Evolutionary conservation across 2,329 filamentous ascomycete species (phyloP).

Genomic region (Fusarium dlaminii): DNA sequence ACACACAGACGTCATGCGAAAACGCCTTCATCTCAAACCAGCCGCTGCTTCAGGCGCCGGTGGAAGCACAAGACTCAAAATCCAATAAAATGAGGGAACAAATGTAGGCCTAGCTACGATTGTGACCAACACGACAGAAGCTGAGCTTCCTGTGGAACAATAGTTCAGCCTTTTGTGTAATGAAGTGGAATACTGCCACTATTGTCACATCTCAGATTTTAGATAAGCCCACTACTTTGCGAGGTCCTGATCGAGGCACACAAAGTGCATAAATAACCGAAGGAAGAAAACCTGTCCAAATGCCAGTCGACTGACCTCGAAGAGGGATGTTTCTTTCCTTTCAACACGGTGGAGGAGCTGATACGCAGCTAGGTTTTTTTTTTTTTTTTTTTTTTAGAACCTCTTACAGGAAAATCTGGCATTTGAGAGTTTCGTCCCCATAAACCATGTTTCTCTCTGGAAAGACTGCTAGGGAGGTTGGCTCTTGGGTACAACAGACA

Average conservation of each 20-base stretch:
- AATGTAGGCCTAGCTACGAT: not conserved
- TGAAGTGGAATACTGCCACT: not conserved
- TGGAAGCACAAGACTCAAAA: slow-evolving; percentile 17
- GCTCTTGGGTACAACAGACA: not conserved
- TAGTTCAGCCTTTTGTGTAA: not conserved
- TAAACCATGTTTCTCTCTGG: not conserved
- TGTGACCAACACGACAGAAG: slow-evolving; percentile 17
- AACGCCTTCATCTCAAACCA: slow-evolving; percentile 28
- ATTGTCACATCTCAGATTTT: not conserved
- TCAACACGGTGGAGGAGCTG: not conserved
- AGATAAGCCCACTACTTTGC: not conserved
- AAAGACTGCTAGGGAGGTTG: not conserved
- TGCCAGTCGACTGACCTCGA: not conserved
- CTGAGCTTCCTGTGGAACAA: slow-evolving; percentile 17
- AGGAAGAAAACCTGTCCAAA: not conserved
- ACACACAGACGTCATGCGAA: slow-evolving; percentile 41
- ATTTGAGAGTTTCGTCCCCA: not conserved
- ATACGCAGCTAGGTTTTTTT: not conserved
- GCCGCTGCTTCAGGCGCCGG: slow-evolving; percentile 36
- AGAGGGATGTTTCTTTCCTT: not conserved
- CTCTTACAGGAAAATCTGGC: not conserved
- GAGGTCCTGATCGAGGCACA: not conserved
- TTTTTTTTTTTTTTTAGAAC: not conserved
- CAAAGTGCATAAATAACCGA: not conserved
- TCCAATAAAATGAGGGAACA: slow-evolving; percentile 1